A percentile compares a stretch with the other conserved stretches of the same genome.
Conservation (phyloP, 768 basidiomycete species). For the Serendipita sp. region DNA sequence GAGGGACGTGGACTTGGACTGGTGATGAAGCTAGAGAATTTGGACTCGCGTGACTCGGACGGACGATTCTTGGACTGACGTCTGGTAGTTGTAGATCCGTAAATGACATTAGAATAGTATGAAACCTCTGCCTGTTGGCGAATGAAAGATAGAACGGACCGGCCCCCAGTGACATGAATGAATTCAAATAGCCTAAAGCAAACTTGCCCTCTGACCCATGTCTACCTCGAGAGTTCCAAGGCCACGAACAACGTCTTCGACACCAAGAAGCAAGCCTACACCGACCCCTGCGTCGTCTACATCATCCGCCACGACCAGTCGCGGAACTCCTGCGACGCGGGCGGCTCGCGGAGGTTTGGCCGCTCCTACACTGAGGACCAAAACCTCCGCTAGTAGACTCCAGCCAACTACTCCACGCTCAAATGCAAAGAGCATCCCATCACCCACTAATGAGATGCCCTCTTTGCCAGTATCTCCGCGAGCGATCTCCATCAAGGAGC, state of each 20-base stretch:
- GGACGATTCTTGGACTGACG: too few species aligned
- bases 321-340: background rate
- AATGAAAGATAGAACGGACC: too few species aligned
- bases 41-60: background rate
- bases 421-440: conserved; percentile 1
- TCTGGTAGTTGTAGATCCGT: too few species aligned
- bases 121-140: too few species aligned
- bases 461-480: conserved; percentile 10
- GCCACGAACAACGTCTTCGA: conserved; percentile 3
- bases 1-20: background rate
- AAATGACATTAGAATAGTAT: too few species aligned
- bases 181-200: too few species aligned
- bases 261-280: background rate
- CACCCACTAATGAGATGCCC: background rate
- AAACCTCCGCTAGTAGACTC: background rate
- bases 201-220: background rate
- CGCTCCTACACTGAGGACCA: background rate
- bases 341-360: conserved; percentile 8
- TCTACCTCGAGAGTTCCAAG: conserved; percentile 3
- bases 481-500: conserved; percentile 47
- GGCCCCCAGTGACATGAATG: too few species aligned
- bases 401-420: background rate
- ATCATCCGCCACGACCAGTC: conserved; percentile 1
- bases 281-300: conserved; percentile 1
- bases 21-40: background rate